These are phyloP conservation scores for Auricularia sp. DNA, from an alignment of 768 basidiomycete species.

Conservation along the genomic window DNA sequence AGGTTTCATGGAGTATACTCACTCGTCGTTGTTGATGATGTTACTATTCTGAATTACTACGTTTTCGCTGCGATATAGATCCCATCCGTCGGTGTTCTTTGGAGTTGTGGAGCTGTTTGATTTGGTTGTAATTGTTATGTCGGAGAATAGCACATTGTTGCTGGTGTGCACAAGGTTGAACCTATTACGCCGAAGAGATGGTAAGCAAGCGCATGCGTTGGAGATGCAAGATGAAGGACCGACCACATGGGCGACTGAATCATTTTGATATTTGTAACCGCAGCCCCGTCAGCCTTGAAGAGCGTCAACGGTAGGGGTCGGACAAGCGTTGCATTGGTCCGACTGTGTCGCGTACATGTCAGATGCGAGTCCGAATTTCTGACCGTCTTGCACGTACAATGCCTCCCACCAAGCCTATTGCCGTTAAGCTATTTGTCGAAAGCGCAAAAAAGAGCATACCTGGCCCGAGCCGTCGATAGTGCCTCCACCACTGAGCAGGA, in stretches of 20 bases:
- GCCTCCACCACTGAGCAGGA: conserved; percentile 47
- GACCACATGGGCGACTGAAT: conserved; percentile 33
- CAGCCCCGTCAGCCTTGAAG: conserved; percentile 39
- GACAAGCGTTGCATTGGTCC: conserved; percentile 23
- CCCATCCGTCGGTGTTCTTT: conserved; percentile 50
- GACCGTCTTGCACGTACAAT: not conserved
- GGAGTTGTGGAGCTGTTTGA: conserved; percentile 36
- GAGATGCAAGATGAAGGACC: not conserved
- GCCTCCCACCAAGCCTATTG: conserved; percentile 4
- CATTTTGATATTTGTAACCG: conserved; percentile 31
- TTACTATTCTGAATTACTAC: conserved; percentile 27
- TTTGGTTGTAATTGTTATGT: conserved; percentile 36
- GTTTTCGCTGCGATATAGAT: conserved; percentile 40
- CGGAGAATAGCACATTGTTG: conserved; percentile 7
- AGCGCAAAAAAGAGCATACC: conserved; percentile 18
- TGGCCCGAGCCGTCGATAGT: conserved; percentile 59
- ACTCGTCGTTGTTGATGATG: conserved; percentile 34
- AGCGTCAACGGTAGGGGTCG: conserved; percentile 49
- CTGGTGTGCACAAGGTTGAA: conserved; percentile 1
- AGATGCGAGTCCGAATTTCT: not conserved
- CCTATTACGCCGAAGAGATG: not conserved
- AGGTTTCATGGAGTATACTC: conserved; percentile 12
- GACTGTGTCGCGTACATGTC: not conserved
- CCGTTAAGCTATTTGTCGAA: not conserved
- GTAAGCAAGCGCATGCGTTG: not conserved